Percentiles rank a stretch among this genome's conserved stretches.
These are phyloP conservation scores for Saprolegnia parasitica DNA, from an alignment of 352 stramenopile genomes.

Conservation along the genomic window DNA sequence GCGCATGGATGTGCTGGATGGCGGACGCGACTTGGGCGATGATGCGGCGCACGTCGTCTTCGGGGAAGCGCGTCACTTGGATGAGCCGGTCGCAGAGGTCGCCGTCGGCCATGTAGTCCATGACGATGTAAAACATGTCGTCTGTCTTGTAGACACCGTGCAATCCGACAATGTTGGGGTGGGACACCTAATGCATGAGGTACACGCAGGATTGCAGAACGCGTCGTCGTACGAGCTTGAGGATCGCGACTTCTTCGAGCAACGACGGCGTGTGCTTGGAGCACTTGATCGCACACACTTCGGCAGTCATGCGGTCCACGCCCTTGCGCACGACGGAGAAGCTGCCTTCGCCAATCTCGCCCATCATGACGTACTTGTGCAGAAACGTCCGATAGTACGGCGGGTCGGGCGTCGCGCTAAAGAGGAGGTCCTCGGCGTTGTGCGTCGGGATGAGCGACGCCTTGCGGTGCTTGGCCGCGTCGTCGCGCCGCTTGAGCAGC, in stretches of 20 bases:
- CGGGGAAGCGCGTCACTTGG: slow-evolving; percentile 49
- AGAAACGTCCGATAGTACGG: slow-evolving; percentile 52
- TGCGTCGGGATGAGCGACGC: slow-evolving; percentile 22
- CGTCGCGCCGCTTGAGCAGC: slow-evolving; percentile 21
- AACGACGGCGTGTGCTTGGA: slow-evolving; percentile 58
- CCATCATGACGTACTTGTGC: slow-evolving; percentile 63
- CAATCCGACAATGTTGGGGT: slow-evolving; percentile 63
- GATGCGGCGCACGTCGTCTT: slow-evolving; percentile 50
- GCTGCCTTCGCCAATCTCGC: slow-evolving; percentile 76
- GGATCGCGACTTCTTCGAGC: slow-evolving; percentile 64
- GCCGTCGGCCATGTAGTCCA: slow-evolving; percentile 74
- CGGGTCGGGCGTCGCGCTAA: slow-evolving; percentile 36
- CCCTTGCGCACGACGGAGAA: slow-evolving; percentile 80
- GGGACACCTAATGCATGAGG: slow-evolving; percentile 34
- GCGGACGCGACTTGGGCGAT: slow-evolving; percentile 56
- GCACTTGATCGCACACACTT: slow-evolving; percentile 69
- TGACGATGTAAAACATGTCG: slow-evolving; percentile 75
- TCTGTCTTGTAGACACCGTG: slow-evolving; percentile 59
- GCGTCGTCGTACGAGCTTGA: slow-evolving; percentile 37
- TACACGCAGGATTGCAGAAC: neutral
- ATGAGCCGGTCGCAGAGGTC: slow-evolving; percentile 75
- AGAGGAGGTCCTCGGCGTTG: slow-evolving; percentile 31
- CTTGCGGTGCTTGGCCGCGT: slow-evolving; percentile 14
- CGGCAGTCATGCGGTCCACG: slow-evolving; percentile 57
- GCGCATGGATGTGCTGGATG: slow-evolving; percentile 57